Conservation (phyloP, 495 filamentous ascomycete genomes). For the Neurospora tetrasperma region DNA sequence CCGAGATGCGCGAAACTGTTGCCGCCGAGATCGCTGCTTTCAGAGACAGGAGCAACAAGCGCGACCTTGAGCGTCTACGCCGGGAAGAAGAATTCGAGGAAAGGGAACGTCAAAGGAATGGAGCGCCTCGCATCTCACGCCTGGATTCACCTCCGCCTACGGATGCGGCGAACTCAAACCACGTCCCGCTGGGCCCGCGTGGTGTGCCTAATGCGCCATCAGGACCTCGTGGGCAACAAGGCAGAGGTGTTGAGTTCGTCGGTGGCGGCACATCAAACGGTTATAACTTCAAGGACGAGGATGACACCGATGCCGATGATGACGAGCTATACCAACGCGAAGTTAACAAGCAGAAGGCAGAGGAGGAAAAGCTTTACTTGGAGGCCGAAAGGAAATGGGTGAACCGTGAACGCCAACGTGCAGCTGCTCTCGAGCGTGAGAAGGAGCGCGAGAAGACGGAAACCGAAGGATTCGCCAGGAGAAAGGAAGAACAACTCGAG, state of each 20-base stretch:
- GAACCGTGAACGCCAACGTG: slow-evolving; percentile 74
- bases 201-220: slow-evolving; percentile 70
- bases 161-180: slow-evolving; percentile 49
- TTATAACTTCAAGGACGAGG: slow-evolving; percentile 56
- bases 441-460: slow-evolving; percentile 68
- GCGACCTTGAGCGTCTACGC: slow-evolving; percentile 79
- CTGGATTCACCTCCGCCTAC: slow-evolving; percentile 61
- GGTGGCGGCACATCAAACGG: slow-evolving; percentile 63
- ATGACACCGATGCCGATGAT: slow-evolving; percentile 82
- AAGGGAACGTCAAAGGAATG: slow-evolving; percentile 67
- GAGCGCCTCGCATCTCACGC: slow-evolving; percentile 51
- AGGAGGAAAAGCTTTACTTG: slow-evolving; percentile 70
- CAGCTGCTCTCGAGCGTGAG: slow-evolving; percentile 75
- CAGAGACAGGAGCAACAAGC: slow-evolving; percentile 73
- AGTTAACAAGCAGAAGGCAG: slow-evolving; percentile 56
- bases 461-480: slow-evolving; percentile 49
- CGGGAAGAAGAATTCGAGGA: slow-evolving; percentile 88
- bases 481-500: slow-evolving; percentile 52
- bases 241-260: slow-evolving; percentile 62
- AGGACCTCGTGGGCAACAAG: slow-evolving; percentile 55
- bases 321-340: slow-evolving; percentile 71
- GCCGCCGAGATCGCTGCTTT: slow-evolving; percentile 92
- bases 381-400: slow-evolving; percentile 86
- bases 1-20: slow-evolving; percentile 94
- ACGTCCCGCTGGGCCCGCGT: slow-evolving; percentile 72